phyloP scores from a whole-genome alignment of 2,329 filamentous ascomycete genomes.

The Chaetothyriales sp. region DNA sequence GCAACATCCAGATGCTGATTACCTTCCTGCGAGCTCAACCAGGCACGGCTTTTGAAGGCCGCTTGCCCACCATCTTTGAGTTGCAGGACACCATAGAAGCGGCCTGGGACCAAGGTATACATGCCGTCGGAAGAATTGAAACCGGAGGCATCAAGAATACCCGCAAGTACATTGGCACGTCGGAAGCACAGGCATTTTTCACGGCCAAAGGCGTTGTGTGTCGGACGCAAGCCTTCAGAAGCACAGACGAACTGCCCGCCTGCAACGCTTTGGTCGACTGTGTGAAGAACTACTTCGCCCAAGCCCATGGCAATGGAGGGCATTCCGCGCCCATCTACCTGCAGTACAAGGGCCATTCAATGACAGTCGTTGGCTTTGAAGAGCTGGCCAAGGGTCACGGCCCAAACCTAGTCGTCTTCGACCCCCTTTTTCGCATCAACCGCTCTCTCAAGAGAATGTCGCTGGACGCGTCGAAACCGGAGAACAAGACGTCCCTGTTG shows the following conservation, averaged over 20 bases:
- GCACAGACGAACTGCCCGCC: slow-evolving; percentile 33
- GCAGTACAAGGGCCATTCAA: slow-evolving; percentile 75
- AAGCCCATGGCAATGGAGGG: slow-evolving; percentile 31
- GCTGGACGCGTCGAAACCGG: not conserved
- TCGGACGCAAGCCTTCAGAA: slow-evolving; percentile 46
- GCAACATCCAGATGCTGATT: slow-evolving; percentile 84
- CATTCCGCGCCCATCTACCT: slow-evolving; percentile 66
- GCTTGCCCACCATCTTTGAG: slow-evolving; percentile 61
- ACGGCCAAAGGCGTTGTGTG: slow-evolving; percentile 55
- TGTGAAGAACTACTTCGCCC: slow-evolving; percentile 63
- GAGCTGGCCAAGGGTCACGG: slow-evolving; percentile 43
- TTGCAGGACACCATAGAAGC: slow-evolving; percentile 77
- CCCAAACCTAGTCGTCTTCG: slow-evolving; percentile 67
- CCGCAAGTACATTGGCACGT: slow-evolving; percentile 88
- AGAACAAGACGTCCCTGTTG: not conserved
- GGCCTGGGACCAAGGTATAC: slow-evolving; percentile 79
- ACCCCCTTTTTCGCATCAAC: slow-evolving; percentile 67
- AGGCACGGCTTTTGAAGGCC: slow-evolving; percentile 46
- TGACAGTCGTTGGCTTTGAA: slow-evolving; percentile 81
- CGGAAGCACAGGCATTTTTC: slow-evolving; percentile 77
- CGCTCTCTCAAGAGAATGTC: slow-evolving; percentile 41
- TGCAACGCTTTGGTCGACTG: slow-evolving; percentile 49
- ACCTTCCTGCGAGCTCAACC: slow-evolving; percentile 58
- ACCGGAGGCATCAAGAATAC: slow-evolving; percentile 81
- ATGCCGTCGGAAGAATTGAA: slow-evolving; percentile 57